Percentiles rank a stretch among this genome's conserved stretches.
phyloP scores from a whole-genome alignment of 2,329 filamentous ascomycete genomes.

The Paracoccidioides lutzii region DNA sequence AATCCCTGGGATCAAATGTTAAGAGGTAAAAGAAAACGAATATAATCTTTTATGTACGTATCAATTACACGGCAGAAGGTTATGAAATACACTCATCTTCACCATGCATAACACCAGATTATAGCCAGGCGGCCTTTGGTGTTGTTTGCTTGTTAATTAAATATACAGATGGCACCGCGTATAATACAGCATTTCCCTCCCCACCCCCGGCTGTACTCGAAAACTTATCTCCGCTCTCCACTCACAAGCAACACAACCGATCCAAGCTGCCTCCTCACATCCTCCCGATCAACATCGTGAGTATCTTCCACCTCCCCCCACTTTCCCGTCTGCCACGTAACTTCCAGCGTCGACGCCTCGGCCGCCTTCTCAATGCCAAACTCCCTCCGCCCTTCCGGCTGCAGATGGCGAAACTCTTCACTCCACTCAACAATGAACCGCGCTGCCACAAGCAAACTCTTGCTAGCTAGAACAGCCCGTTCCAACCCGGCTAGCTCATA shows the following conservation, averaged over 20 bases:
- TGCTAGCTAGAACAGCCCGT: constrained; percentile 68
- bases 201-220: neutral
- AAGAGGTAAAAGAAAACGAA: too few species aligned
- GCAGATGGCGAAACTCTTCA: constrained; percentile 49
- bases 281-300: constrained; percentile 90
- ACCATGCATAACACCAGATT: too few species aligned
- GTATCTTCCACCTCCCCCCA: constrained; percentile 99
- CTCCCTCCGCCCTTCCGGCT: constrained; percentile 24
- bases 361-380: constrained; percentile 80
- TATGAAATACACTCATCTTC: too few species aligned
- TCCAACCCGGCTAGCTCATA: constrained; percentile 84
- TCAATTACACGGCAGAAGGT: too few species aligned
- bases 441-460: constrained; percentile 68
- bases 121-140: too few species aligned
- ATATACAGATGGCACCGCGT: too few species aligned
- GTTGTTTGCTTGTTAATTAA: too few species aligned
- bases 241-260: constrained; percentile 72
- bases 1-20: too few species aligned
- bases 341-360: constrained; percentile 65
- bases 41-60: too few species aligned
- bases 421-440: constrained; percentile 81
- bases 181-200: neutral
- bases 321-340: constrained; percentile 74
- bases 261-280: constrained; percentile 74
- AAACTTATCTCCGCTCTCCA: constrained; percentile 32